Evolutionary conservation across 2,329 filamentous ascomycete species (phyloP).

Genomic region (Neocatenulostroma microsporum): DNA sequence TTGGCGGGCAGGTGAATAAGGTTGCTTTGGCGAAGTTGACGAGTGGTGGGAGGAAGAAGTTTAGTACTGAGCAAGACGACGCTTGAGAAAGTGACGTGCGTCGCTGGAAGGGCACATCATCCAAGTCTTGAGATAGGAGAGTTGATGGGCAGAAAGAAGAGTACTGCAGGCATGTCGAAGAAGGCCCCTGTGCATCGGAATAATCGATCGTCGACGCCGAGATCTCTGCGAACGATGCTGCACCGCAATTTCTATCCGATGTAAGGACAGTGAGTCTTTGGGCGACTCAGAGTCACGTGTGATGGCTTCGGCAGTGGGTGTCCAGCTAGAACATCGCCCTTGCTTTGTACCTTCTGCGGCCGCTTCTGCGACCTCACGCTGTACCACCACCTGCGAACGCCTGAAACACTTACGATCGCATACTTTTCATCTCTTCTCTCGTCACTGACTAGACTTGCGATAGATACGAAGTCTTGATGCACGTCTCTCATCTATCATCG

Average conservation of each 20-base stretch:
- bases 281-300: conserved; percentile 3
- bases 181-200: too few relatives aligned
- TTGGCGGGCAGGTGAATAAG: conserved; percentile 81
- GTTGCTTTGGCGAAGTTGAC: conserved; percentile 84
- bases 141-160: too few relatives aligned
- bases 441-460: neutral
- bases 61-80: conserved; percentile 45
- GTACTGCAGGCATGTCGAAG: too few relatives aligned
- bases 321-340: conserved; percentile 2
- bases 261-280: too few relatives aligned
- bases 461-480: too few relatives aligned
- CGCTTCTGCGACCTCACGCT: conserved; percentile 7
- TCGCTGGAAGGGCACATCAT: too few relatives aligned
- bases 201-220: too few relatives aligned
- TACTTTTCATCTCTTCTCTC: neutral
- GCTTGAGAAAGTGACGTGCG: too few relatives aligned
- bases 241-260: too few relatives aligned
- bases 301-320: neutral
- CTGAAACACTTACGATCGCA: neutral
- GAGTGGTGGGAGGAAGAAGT: conserved; percentile 74
- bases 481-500: neutral
- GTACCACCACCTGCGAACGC: conserved; percentile 5
- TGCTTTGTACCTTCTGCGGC: conserved; percentile 3
- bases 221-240: too few relatives aligned
- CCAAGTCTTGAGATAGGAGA: too few relatives aligned